phyloP scores from a whole-genome alignment of 257 asterid genomes.

The Scutellaria minor region DNA sequence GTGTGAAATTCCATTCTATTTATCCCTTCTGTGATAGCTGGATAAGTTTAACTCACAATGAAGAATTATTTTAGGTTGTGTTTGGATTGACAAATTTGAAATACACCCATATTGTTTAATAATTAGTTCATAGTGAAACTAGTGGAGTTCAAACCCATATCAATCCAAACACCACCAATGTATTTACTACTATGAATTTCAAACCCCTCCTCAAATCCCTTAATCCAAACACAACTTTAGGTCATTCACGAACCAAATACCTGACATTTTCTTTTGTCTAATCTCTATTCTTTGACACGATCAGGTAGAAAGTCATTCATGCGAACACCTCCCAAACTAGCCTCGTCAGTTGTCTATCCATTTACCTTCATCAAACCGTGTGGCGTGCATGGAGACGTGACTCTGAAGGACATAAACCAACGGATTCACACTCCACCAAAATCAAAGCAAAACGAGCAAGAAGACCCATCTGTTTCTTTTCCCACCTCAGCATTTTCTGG shows the following conservation, averaged over 20 bases:
- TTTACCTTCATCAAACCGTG: constrained; percentile 89
- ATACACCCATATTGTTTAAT: too few relatives aligned
- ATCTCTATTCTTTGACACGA: background rate
- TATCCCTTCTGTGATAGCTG: constrained; percentile 39
- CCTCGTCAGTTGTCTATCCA: constrained; percentile 76
- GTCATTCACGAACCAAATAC: background rate
- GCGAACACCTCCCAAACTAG: constrained; percentile 61
- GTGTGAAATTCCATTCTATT: constrained; percentile 58
- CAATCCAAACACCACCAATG: too few relatives aligned
- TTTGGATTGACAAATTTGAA: too few relatives aligned
- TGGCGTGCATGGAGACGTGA: constrained; percentile 75
- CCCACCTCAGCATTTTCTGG: constrained; percentile 93
- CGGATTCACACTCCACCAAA: constrained; percentile 68
- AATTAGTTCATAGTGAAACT: too few relatives aligned
- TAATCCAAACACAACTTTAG: background rate
- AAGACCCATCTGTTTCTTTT: constrained; percentile 48
- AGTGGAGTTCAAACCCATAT: too few relatives aligned
- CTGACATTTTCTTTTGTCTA: background rate
- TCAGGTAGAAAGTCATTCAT: constrained; percentile 83
- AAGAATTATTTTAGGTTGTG: background rate
- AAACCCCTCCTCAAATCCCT: too few relatives aligned
- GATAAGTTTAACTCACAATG: background rate
- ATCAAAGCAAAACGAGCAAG: constrained; percentile 50
- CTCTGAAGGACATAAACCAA: constrained; percentile 90
- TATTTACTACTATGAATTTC: too few relatives aligned